Conservation (phyloP, 2,329 filamentous ascomycete species). For the Botrytis deweyae region DNA sequence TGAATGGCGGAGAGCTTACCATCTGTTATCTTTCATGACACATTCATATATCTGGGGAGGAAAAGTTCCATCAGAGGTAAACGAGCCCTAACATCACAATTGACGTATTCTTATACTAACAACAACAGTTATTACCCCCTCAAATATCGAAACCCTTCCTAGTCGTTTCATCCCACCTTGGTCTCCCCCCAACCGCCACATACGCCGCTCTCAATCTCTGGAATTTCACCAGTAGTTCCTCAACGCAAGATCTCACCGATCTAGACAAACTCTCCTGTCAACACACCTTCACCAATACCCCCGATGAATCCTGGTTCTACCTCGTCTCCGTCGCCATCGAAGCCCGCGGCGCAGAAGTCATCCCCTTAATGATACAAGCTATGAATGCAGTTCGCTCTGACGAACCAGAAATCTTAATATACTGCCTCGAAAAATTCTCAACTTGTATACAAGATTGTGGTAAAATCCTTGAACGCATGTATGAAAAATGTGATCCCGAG, state of each 20-base stretch:
- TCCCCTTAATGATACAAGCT: constrained; percentile 75
- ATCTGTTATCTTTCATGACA: constrained; percentile 73
- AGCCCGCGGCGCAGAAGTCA: constrained; percentile 69
- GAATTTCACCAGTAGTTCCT: constrained; percentile 73
- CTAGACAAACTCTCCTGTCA: constrained; percentile 69
- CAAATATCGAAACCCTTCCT: constrained; percentile 76
- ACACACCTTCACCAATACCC: constrained; percentile 82
- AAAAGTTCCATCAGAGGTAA: constrained; percentile 68
- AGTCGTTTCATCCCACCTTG: constrained; percentile 67
- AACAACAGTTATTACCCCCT: constrained; percentile 62
- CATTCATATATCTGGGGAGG: constrained; percentile 92
- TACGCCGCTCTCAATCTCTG: constrained; percentile 85
- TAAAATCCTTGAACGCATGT: constrained; percentile 73
- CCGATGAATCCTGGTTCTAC: constrained; percentile 95
- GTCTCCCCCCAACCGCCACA: constrained; percentile 84
- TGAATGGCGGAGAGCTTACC: constrained; percentile 82
- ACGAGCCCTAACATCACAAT: constrained; percentile 18
- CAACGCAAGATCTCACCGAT: constrained; percentile 29
- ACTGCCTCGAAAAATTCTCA: constrained; percentile 64
- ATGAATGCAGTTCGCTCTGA: constrained; percentile 65
- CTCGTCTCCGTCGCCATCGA: constrained; percentile 89
- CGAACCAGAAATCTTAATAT: constrained; percentile 60
- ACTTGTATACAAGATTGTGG: constrained; percentile 68
- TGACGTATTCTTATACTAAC: background rate
- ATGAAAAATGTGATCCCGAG: constrained; percentile 82